Conservation (phyloP, 1,284 basidiomycete genomes). For the Trichosporon coremiiforme region DNA sequence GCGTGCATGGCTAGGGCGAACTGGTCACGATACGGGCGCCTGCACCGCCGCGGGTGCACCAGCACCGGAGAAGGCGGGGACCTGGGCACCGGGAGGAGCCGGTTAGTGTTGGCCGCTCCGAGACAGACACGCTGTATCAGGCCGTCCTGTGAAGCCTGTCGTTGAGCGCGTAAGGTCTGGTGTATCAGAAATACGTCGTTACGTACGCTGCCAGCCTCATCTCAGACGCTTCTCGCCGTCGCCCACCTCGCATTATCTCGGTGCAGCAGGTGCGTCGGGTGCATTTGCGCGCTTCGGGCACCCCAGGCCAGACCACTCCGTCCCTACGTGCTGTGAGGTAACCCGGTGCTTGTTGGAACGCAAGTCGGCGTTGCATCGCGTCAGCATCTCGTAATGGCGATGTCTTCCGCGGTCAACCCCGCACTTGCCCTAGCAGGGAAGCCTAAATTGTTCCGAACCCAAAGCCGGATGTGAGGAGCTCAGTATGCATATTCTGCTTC, state of each 20-base stretch:
- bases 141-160: background rate
- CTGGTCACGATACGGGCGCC: background rate
- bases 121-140: background rate
- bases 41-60: background rate
- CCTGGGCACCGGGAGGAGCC: conserved; percentile 2
- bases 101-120: background rate
- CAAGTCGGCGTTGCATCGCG: too few relatives aligned
- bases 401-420: too few relatives aligned
- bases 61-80: background rate
- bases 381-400: too few relatives aligned
- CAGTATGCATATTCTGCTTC: conserved; percentile 8
- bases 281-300: background rate
- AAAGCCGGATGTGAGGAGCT: background rate
- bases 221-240: too few relatives aligned
- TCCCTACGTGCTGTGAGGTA: too few relatives aligned
- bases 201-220: background rate
- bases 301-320: too few relatives aligned
- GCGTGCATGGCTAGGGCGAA: too few relatives aligned
- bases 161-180: too few relatives aligned
- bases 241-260: background rate
- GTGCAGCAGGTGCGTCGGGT: background rate
- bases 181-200: background rate
- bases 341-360: too few relatives aligned
- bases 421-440: background rate
- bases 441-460: conserved; percentile 5